Conservation (phyloP, 2,329 filamentous ascomycete species). For the Chaetomium strumarium region DNA sequence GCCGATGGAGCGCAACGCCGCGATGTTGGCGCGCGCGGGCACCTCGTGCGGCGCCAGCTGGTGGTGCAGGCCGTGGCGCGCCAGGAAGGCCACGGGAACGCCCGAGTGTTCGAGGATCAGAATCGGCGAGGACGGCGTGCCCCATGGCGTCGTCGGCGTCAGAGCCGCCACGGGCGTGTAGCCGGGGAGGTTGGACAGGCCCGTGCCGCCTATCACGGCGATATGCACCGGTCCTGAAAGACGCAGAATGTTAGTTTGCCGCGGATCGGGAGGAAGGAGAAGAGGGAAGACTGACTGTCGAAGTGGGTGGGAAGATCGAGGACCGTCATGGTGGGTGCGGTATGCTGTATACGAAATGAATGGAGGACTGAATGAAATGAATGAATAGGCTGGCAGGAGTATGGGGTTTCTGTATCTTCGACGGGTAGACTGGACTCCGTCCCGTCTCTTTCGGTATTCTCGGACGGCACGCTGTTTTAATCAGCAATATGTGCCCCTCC, state of each 20-base stretch:
- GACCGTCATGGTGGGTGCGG: constrained; percentile 16
- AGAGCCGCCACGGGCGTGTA: constrained; percentile 80
- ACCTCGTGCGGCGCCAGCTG: constrained; percentile 90
- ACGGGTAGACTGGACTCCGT: not conserved
- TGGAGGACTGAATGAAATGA: not conserved
- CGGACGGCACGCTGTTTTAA: not conserved
- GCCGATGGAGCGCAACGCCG: constrained; percentile 86
- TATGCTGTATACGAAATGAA: not conserved
- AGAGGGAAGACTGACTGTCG: constrained; percentile 41
- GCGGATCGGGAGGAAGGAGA: not conserved
- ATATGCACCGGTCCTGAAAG: constrained; percentile 64
- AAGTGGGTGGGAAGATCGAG: constrained; percentile 56
- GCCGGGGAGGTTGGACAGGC: constrained; percentile 77
- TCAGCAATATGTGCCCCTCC: not conserved
- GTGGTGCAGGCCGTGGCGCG: constrained; percentile 85
- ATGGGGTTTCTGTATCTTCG: not conserved
- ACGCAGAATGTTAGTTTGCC: not conserved
- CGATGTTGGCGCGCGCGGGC: constrained; percentile 91
- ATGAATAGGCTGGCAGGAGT: not conserved
- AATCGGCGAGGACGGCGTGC: constrained; percentile 67
- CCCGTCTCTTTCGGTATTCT: not conserved
- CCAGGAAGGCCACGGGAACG: constrained; percentile 83
- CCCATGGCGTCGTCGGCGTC: constrained; percentile 81
- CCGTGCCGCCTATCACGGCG: constrained; percentile 89
- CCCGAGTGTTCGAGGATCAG: constrained; percentile 82